Conservation (phyloP, 75 land plant genomes). For the Cunninghamia lanceolata region DNA sequence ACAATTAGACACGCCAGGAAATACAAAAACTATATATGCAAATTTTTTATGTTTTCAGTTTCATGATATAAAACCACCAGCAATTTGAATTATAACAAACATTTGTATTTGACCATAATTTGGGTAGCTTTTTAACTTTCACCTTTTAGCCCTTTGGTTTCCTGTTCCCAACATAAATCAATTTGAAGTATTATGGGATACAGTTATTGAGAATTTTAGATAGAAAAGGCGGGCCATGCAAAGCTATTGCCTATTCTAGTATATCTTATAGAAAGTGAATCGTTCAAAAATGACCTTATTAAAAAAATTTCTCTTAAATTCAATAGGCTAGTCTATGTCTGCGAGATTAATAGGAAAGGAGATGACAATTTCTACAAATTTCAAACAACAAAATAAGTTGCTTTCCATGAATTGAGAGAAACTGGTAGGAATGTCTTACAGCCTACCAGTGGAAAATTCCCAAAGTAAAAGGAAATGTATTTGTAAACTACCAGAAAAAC, state of each 20-base stretch:
- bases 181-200: not conserved
- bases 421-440: slow-evolving; percentile 1
- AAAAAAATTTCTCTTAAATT: not conserved
- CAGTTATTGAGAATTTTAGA: not conserved
- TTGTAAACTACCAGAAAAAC: not conserved
- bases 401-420: not conserved
- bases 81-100: not conserved
- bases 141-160: not conserved
- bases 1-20: not conserved
- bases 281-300: not conserved
- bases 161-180: not conserved
- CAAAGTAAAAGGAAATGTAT: not conserved
- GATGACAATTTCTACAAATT: not conserved
- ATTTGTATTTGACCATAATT: not conserved
- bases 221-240: not conserved
- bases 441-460: not conserved
- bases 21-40: not conserved
- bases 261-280: not conserved
- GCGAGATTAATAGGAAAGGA: not conserved
- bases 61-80: not conserved
- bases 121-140: too few species aligned
- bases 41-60: not conserved
- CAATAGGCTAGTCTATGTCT: not conserved
- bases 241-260: not conserved
- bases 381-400: not conserved